Evolutionary conservation across 2,329 filamentous ascomycete genomes (phyloP).

Genomic region (Apiospora aurea): DNA sequence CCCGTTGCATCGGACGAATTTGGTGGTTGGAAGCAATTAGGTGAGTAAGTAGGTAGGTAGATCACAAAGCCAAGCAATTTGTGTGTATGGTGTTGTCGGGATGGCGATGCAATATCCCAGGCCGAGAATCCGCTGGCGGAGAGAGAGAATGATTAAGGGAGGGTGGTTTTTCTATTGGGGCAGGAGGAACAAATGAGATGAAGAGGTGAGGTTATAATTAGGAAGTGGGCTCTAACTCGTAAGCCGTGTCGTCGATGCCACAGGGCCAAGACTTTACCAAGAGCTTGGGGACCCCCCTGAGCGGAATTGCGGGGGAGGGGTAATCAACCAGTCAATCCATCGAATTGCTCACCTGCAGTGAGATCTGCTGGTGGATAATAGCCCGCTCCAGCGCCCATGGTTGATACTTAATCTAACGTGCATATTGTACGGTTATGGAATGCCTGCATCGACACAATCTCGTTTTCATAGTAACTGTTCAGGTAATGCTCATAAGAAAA

Average conservation of each 20-base stretch:
- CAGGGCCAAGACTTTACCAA: conserved; percentile 15
- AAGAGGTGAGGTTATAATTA: conserved; percentile 3
- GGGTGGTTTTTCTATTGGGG: not conserved
- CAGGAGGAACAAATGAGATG: not conserved
- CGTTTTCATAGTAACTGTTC: not conserved
- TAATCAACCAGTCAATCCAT: not conserved
- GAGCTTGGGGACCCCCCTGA: conserved; percentile 19
- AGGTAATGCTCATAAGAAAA: not conserved
- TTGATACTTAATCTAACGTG: too few relatives aligned
- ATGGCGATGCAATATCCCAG: not conserved
- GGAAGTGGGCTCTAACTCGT: conserved; percentile 13
- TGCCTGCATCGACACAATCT: not conserved
- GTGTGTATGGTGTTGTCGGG: not conserved
- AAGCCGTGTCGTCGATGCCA: conserved; percentile 10
- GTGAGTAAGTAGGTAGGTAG: not conserved
- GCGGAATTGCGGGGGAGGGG: conserved; percentile 16
- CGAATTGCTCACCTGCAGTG: too few relatives aligned
- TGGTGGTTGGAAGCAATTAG: not conserved
- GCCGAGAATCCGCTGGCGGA: not conserved
- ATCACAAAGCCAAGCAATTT: not conserved
- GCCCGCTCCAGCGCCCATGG: not conserved
- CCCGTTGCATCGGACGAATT: not conserved
- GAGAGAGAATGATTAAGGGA: not conserved
- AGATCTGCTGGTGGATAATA: too few relatives aligned
- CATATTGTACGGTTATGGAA: too few relatives aligned